Base-by-base conservation (phyloP, 2,329 filamentous ascomycete species). In the Paraphoma sp. region DNA sequence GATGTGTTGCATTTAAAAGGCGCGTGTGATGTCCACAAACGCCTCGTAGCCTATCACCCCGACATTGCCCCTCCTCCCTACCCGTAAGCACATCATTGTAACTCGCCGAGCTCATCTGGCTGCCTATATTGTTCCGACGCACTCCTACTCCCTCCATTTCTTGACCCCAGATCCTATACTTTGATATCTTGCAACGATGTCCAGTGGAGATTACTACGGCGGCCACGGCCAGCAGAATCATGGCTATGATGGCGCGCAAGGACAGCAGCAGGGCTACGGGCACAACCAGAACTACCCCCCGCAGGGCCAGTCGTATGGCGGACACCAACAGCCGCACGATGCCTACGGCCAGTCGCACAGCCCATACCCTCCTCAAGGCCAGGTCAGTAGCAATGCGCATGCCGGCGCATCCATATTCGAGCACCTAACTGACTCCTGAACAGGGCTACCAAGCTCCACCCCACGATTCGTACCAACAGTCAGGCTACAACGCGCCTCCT, bases 181-280 rank as follows among this genome's bases (percentile, higher is more conserved):
- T 4, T 9, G 17, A 41, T n/a, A 38, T 16, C n/a, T 23, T 23
- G 23, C 9, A 14, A 51, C 40, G 48, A 70, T 70, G 65, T 61
- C 67, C 17, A 70, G 59, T 45, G 57, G 73, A 53, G 72, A 73
- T 46, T 76, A 76, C 56, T 77, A 77, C 65, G 71, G 73, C 49
- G 67, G 68, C 31, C 64, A 70, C 23, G 57, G 64, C 23, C 60
- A 63, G 38, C 67, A 69, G 51, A 65, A 63, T 33, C 62, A 67
- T 42, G 64, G 64, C 54, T 65, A 70, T 38, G 63, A 68, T 16
- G 67, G 66, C 52, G 64, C 65, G 36, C 65, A 68, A 14, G 45
- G 45, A 42, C 67, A 65, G 31, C 70, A 70, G 45, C 67, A 68
- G 42, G 62, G 59, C 44, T 65, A 70, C 36, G 64, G 65, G 55